phyloP scores from a whole-genome alignment of 2,329 filamentous ascomycete species.

The Biscogniauxia sp. region DNA sequence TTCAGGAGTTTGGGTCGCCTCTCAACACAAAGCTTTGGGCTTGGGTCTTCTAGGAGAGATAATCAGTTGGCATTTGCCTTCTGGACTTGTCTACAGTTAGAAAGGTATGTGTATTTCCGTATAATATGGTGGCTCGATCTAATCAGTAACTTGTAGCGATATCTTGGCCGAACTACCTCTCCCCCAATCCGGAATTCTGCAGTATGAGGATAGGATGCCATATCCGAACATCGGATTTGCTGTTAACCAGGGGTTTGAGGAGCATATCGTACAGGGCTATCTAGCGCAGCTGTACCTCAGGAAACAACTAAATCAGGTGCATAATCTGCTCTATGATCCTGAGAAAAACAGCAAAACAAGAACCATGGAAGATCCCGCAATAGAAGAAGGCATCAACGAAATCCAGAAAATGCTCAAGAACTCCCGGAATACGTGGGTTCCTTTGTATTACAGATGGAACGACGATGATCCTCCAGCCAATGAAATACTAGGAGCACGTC shows the following conservation, averaged over 20 bases:
- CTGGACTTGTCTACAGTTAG: conserved; percentile 91
- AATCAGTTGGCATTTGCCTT: conserved; percentile 75
- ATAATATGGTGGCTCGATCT: conserved; percentile 2
- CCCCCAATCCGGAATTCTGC: conserved; percentile 59
- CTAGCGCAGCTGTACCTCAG: conserved; percentile 62
- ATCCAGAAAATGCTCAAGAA: conserved; percentile 46
- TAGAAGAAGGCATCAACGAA: conserved; percentile 42
- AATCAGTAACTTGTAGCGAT: conserved; percentile 57
- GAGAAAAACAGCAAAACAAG: conserved; percentile 27
- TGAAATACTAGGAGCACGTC: conserved; percentile 77
- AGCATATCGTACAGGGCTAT: conserved; percentile 57
- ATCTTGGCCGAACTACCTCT: conserved; percentile 81
- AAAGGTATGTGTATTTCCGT: conserved; percentile 58
- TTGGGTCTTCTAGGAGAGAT: conserved; percentile 44
- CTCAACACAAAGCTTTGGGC: conserved; percentile 32
- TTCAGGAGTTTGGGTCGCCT: conserved; percentile 49
- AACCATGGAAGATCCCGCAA: conserved; percentile 18
- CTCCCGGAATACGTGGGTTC: conserved; percentile 46
- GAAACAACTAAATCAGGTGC: conserved; percentile 63
- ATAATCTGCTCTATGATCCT: conserved; percentile 54
- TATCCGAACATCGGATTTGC: conserved; percentile 57
- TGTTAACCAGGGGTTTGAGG: conserved; percentile 42
- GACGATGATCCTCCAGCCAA: conserved; percentile 68
- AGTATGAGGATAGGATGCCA: conserved; percentile 62
- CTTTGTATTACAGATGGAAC: conserved; percentile 52